These are phyloP conservation scores for Lachancea quebecensis DNA, from an alignment of 805 yeast genomes.

Conservation along the genomic window DNA sequence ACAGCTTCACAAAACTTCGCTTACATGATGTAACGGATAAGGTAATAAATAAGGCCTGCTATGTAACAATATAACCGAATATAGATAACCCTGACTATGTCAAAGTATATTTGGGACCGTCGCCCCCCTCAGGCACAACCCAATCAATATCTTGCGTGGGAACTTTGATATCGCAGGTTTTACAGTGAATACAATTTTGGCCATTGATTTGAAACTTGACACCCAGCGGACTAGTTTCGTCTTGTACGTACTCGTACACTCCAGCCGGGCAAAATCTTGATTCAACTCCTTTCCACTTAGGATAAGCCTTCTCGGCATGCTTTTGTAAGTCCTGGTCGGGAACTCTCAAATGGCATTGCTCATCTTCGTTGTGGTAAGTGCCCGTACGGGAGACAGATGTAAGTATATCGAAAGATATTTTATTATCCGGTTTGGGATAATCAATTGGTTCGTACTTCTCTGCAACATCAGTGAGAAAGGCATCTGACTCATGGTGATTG, in stretches of 20 bases:
- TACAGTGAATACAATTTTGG: constrained; percentile 97
- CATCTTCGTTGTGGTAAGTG: constrained; percentile 92
- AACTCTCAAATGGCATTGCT: constrained; percentile 77
- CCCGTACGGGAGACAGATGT: constrained; percentile 97
- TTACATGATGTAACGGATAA: background rate
- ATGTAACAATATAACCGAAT: constrained; percentile 1
- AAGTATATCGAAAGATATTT: constrained; percentile 79
- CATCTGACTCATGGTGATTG: constrained; percentile 60
- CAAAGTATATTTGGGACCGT: constrained; percentile 93
- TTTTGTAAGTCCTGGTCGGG: constrained; percentile 53
- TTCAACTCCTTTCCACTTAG: constrained; percentile 80
- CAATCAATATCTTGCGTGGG: constrained; percentile 92
- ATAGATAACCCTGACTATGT: constrained; percentile 36
- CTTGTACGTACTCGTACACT: constrained; percentile 83
- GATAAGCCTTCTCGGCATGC: constrained; percentile 66
- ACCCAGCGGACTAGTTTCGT: constrained; percentile 48
- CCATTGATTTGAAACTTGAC: constrained; percentile 89
- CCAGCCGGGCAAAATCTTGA: constrained; percentile 97
- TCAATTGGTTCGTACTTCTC: constrained; percentile 59
- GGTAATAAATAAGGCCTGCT: background rate
- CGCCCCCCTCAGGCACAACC: constrained; percentile 99
- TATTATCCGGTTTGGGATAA: constrained; percentile 96
- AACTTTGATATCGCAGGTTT: constrained; percentile 95
- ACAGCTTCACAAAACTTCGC: background rate
- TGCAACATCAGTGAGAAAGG: constrained; percentile 66